These are phyloP conservation scores for Phytopythium montanum DNA, from an alignment of 352 stramenopile genomes.

Conservation along the genomic window DNA sequence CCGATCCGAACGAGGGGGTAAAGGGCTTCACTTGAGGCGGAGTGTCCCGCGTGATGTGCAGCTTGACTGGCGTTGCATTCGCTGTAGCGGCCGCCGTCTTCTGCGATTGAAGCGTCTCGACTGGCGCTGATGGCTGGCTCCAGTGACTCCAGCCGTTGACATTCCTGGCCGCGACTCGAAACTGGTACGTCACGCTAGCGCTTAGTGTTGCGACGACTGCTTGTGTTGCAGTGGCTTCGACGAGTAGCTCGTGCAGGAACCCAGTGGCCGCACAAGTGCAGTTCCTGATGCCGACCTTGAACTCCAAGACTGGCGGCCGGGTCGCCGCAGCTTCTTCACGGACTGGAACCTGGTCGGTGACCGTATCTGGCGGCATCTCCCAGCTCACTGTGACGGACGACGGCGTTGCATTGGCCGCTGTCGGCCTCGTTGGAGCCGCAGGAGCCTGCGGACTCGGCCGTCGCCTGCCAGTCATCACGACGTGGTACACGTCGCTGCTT, in stretches of 20 bases:
- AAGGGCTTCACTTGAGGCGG: conserved; percentile 51
- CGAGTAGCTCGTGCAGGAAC: conserved; percentile 47
- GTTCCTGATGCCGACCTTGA: conserved; percentile 60
- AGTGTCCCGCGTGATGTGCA: conserved; percentile 33
- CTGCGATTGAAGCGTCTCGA: conserved; percentile 28
- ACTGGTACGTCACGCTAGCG: conserved; percentile 82
- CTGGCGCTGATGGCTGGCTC: conserved; percentile 58
- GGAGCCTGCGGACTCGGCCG: conserved; percentile 45
- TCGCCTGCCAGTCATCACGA: conserved; percentile 54
- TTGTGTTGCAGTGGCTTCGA: conserved; percentile 17
- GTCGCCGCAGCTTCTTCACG: background rate
- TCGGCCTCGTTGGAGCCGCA: conserved; percentile 29
- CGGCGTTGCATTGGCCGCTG: conserved; percentile 27
- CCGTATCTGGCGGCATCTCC: conserved; percentile 15
- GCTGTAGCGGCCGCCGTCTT: background rate
- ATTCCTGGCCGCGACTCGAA: conserved; percentile 72
- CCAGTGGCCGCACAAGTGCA: conserved; percentile 47
- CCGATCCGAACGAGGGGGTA: conserved; percentile 45
- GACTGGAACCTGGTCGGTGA: conserved; percentile 7
- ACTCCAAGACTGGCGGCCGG: conserved; percentile 28
- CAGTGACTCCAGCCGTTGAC: conserved; percentile 62
- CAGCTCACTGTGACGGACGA: conserved; percentile 53
- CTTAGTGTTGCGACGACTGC: conserved; percentile 59
- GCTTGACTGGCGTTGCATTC: conserved; percentile 3
- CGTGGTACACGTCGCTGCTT: conserved; percentile 78